Conservation (phyloP, 805 yeast species). For the Wickerhamiella parazyma region DNA sequence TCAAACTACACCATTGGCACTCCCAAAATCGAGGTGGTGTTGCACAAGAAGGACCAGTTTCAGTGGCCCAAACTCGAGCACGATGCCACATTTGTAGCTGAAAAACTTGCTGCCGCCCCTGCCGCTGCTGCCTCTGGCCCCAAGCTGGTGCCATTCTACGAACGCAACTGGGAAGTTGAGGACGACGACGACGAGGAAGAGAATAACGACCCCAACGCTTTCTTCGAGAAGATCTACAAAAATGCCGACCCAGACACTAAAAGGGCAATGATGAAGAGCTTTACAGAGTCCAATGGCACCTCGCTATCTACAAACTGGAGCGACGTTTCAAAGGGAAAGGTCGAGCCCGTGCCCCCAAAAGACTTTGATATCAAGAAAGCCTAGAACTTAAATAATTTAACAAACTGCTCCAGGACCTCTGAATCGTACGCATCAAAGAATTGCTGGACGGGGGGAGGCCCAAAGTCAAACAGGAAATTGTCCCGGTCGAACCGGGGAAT, state of each 20-base stretch:
- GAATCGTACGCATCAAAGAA: background rate
- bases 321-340: conserved; percentile 55
- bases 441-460: conserved; percentile 2
- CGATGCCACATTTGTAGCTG: conserved; percentile 40
- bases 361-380: conserved; percentile 36
- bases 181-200: conserved; percentile 31
- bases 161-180: conserved; percentile 54
- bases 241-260: conserved; percentile 77
- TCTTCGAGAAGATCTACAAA: conserved; percentile 61
- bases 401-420: conserved; percentile 1
- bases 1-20: conserved; percentile 42
- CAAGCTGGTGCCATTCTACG: conserved; percentile 26
- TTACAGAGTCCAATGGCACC: conserved; percentile 86
- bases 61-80: conserved; percentile 65
- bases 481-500: background rate
- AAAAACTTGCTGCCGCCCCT: conserved; percentile 31
- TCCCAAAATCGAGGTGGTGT: conserved; percentile 61
- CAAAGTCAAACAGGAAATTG: conserved; percentile 2
- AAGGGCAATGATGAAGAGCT: conserved; percentile 96
- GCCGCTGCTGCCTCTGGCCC: conserved; percentile 28
- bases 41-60: conserved; percentile 33
- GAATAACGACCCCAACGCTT: conserved; percentile 34
- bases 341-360: conserved; percentile 61
- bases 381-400: background rate
- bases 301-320: conserved; percentile 87